Base-by-base conservation (phyloP, 2,329 filamentous ascomycete species). In the Sclerotinia nivalis region DNA sequence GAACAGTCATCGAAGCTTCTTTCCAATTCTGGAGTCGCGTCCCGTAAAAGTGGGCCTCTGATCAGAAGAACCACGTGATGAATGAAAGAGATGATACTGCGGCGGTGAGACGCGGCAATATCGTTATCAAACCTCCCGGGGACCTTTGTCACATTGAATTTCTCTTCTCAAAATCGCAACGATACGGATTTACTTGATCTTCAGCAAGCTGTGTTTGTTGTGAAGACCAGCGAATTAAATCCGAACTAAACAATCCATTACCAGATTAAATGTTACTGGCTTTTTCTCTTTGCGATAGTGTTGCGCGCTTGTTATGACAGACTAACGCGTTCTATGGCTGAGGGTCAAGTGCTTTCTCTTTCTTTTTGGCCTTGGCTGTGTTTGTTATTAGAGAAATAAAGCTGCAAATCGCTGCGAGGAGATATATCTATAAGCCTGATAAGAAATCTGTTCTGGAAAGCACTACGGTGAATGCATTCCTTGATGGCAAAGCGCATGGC, bases 1-100 rank as follows among this genome's bases (percentile, higher is more conserved):
- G 61, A 65, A 65, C 47, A 65, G 61, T 65, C 47, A 52, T 65
- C 61, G 61, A 65, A 65, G 49, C 56, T 52, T 68, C 69, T 68
- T n/a, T 55, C 56, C 40, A 47, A 28, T 49, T 50, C 65, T 68
- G 55, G 65, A 40, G 20, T 59, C 31, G 22, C n/a, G 50, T 28
- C 43, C 50, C 12, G 47, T 43, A 40, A 28, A 66, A 47, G 43
- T 68, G 66, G 62, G 13, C 8, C 45, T 4, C 0, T 4, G 7
- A 5, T 37, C 10, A 18, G 7, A 4, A 0, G 10, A 4, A 2
- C 2, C 60, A 64, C 22, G 60, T 64, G 60, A 37, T 37, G 2
- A 62, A 49, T 22, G n/a, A 1, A 1, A 25, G 10, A n/a, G 13
- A 8, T n/a, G 25, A 15, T 25, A 9, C 1, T 28, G 4, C 34